Evolutionary conservation across 1,139 yeast species (phyloP), one percentile per base, ranked within the genome.

Genomic region (Kurtzmaniella quercitrusa): DNA sequence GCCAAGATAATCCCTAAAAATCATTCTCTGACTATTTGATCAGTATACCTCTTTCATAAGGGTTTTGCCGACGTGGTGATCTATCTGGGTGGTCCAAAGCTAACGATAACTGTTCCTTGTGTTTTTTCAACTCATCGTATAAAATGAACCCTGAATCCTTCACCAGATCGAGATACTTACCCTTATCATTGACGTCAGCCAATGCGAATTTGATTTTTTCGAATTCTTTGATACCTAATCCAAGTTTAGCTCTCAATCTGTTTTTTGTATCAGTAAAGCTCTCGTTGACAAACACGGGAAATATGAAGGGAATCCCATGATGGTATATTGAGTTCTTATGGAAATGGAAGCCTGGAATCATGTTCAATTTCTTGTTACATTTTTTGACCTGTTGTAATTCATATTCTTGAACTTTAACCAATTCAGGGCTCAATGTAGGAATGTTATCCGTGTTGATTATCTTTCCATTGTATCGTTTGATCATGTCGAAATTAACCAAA

Each of bases 61-160:
- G 70, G 41, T 68, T 62, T 34, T 65, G 67, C 43, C 77, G 72
- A 50, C 74, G 71, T 6, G 77, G 70, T 33, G 75, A 62, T 55
- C 94, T 77, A 61, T 89, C 96, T 8, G 93, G 88, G 58, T 88
- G 96, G 57, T 93, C 96, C 59, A 93, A 70, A 18, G 91, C 95
- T 45, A 93, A 67, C 27, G 71, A 72, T 47, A 67, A 59, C 14
- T 57, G 50, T 16, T 58, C 59, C 31, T 75, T 79, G 34, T 70
- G 66, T 24, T 70, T 71, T 12, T 73, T 68, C 48, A 85, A 62
- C 43, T 76, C 76, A 43, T 82, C 81, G 59, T 70, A 85, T 25
- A 90, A 65, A 12, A 74, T 68, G 39, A 77, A 54, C 18, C 70
- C 76, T 6, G 36, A 31, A 21, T 77, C 76, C 45, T 79, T 80